Percentiles rank a stretch among this genome's conserved stretches.
These are phyloP conservation scores for Hypoxylon subgilvum DNA, from an alignment of 495 filamentous ascomycete genomes.

Conservation along the genomic window DNA sequence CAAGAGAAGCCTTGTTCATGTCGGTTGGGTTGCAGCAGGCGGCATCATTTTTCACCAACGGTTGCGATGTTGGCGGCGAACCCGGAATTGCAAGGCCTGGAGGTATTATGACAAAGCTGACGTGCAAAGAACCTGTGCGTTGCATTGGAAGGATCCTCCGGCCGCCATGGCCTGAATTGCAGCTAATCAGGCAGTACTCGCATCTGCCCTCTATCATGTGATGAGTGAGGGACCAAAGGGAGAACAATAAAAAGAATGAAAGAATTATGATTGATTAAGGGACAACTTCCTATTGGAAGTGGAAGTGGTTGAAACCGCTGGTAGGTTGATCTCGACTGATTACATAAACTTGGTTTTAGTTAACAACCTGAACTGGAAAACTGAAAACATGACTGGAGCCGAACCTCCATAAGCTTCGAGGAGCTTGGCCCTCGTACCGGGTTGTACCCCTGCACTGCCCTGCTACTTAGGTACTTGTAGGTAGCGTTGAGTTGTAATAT, in stretches of 20 bases:
- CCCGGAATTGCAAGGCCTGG: not conserved
- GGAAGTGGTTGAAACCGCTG: no score
- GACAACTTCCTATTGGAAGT: not conserved
- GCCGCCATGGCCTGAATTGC: slow-evolving; percentile 14
- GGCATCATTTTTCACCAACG: slow-evolving; percentile 25
- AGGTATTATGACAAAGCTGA: slow-evolving; percentile 15
- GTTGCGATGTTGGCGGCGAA: slow-evolving; percentile 19
- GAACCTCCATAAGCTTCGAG: not conserved
- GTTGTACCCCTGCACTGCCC: no score
- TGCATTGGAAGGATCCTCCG: slow-evolving; percentile 34
- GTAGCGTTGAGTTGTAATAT: slow-evolving; percentile 1
- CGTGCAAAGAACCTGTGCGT: slow-evolving; percentile 18
- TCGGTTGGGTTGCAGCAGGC: slow-evolving; percentile 30
- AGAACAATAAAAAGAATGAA: not conserved
- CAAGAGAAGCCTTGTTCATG: slow-evolving; percentile 18
- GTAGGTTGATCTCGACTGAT: no score
- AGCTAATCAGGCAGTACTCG: slow-evolving; percentile 27
- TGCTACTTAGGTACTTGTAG: no score
- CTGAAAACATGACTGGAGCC: not conserved
- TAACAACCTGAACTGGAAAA: not conserved
- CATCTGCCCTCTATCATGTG: slow-evolving; percentile 31
- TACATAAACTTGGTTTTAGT: slow-evolving; percentile 12
- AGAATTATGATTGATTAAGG: not conserved
- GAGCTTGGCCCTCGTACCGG: no score
- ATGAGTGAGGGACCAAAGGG: slow-evolving; percentile 8